Conservation (phyloP, 129 eudicot species). For the Helianthus annuus region DNA sequence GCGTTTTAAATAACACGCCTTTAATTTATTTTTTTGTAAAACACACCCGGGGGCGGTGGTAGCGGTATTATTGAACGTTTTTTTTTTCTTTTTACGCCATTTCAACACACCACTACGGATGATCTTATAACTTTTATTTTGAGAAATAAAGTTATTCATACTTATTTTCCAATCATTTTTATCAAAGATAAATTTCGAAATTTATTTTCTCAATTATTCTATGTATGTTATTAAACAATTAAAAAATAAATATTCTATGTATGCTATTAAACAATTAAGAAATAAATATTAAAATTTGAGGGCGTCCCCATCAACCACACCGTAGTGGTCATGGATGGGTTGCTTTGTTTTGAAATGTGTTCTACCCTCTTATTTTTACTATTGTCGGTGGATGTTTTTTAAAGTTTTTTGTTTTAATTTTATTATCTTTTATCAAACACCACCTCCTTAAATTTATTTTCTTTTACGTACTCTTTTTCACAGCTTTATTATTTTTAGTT, state of each 20-base stretch:
- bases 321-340: constrained; percentile 20
- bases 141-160: too few relatives aligned
- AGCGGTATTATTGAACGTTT: too few relatives aligned
- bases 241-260: background rate
- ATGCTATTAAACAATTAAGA: too few relatives aligned
- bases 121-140: too few relatives aligned
- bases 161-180: too few relatives aligned
- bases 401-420: background rate
- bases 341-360: constrained; percentile 28
- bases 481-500: background rate
- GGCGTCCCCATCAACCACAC: constrained; percentile 12
- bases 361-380: background rate
- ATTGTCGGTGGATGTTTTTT: constrained; percentile 16
- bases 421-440: background rate
- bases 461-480: background rate
- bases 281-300: background rate
- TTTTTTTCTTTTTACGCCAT: too few relatives aligned
- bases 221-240: background rate
- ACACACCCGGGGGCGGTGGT: too few relatives aligned
- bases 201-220: background rate
- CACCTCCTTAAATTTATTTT: background rate
- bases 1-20: too few relatives aligned
- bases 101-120: too few relatives aligned
- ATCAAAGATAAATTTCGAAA: background rate
- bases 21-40: too few relatives aligned